phyloP scores from a whole-genome alignment of 352 stramenopile species.

The Pythium periplocum region DNA sequence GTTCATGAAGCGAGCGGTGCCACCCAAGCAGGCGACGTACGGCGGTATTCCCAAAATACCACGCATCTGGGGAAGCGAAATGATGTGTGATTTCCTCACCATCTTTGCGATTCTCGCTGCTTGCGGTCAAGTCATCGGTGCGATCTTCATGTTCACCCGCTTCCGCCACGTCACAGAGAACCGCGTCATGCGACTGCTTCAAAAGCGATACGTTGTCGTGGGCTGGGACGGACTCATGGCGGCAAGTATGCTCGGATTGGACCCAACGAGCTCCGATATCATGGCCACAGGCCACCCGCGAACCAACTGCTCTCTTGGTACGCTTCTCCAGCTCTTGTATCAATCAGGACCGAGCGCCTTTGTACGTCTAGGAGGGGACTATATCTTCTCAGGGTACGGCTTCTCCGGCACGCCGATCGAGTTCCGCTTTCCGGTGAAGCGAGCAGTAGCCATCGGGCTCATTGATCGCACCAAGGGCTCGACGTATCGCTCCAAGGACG shows the following conservation, averaged over 20 bases:
- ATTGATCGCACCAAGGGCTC: too few relatives aligned
- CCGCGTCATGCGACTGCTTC: slow-evolving; percentile 33
- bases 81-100: slow-evolving; percentile 44
- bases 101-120: slow-evolving; percentile 31
- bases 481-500: too few relatives aligned
- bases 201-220: slow-evolving; percentile 39
- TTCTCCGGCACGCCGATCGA: too few relatives aligned
- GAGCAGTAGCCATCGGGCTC: too few relatives aligned
- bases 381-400: too few relatives aligned
- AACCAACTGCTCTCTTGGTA: slow-evolving; percentile 33
- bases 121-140: slow-evolving; percentile 18
- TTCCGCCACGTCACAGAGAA: slow-evolving; percentile 41
- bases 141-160: slow-evolving; percentile 29
- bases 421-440: too few relatives aligned
- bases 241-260: slow-evolving; percentile 36
- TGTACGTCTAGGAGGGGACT: too few relatives aligned
- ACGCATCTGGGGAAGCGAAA: slow-evolving; percentile 45
- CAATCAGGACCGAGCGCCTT: too few relatives aligned
- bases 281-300: slow-evolving; percentile 16
- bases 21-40: slow-evolving; percentile 31
- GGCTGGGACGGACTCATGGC: slow-evolving; percentile 40
- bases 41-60: slow-evolving; percentile 29
- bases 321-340: slow-evolving; percentile 6
- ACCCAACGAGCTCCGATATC: slow-evolving; percentile 26
- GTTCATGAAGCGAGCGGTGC: slow-evolving; percentile 34